A percentile compares a stretch with the other conserved stretches of the same genome.
phyloP scores from a whole-genome alignment of 1,284 basidiomycete genomes.

The Ustilago trichophora region DNA sequence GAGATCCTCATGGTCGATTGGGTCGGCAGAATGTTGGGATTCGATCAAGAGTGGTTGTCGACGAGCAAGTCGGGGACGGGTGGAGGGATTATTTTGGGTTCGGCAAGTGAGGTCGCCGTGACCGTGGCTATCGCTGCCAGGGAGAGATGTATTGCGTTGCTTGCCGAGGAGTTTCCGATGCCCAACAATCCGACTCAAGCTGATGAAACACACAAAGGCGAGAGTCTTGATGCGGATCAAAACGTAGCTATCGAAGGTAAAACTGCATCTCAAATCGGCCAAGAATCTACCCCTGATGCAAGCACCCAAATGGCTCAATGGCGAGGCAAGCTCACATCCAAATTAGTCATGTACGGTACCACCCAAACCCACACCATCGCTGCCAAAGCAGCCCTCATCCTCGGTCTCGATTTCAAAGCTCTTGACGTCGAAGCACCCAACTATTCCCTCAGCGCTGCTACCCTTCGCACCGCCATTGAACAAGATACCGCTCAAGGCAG shows the following conservation, averaged over 20 bases:
- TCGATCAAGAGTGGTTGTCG: conserved; percentile 74
- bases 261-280: conserved; percentile 18
- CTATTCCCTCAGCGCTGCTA: conserved; percentile 77
- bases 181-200: too few relatives aligned
- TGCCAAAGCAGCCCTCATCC: conserved; percentile 81
- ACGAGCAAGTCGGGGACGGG: conserved; percentile 68
- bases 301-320: conserved; percentile 14
- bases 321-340: conserved; percentile 67
- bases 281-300: conserved; percentile 12
- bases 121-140: conserved; percentile 85
- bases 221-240: conserved; percentile 18
- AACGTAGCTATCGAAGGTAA: conserved; percentile 4
- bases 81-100: conserved; percentile 84
- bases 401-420: conserved; percentile 79
- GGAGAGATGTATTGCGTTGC: conserved; percentile 63
- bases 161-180: conserved; percentile 1
- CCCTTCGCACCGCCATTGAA: conserved; percentile 74
- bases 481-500: conserved; percentile 74
- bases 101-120: conserved; percentile 84
- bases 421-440: conserved; percentile 78
- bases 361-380: conserved; percentile 80
- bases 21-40: conserved; percentile 83
- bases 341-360: conserved; percentile 89
- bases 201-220: too few relatives aligned
- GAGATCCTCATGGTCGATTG: conserved; percentile 91